Evolutionary conservation across 768 basidiomycete genomes (phyloP).

Genomic region (Phanerochaete carnosa): DNA sequence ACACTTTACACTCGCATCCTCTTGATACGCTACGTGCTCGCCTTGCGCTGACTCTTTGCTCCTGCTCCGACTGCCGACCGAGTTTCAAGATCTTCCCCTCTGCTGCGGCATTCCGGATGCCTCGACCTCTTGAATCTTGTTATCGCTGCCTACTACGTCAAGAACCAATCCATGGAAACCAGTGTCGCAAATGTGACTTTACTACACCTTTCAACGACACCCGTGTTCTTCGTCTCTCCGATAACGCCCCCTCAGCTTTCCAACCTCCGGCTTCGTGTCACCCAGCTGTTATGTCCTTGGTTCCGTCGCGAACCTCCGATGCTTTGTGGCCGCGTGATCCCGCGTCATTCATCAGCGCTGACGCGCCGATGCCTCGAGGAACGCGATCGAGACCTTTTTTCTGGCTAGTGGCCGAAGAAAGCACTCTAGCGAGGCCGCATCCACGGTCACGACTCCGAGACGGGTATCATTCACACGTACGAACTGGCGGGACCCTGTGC

Average conservation of each 20-base stretch:
- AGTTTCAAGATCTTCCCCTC: no score
- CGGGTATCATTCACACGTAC: background rate
- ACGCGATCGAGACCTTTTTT: background rate
- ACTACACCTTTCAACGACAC: no score
- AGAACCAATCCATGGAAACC: no score
- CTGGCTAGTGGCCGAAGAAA: background rate
- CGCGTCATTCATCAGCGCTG: background rate
- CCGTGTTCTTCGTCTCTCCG: background rate
- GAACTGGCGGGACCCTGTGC: background rate
- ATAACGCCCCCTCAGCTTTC: background rate
- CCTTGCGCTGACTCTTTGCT: no score
- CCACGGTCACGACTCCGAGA: background rate
- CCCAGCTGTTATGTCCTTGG: background rate
- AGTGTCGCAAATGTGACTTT: no score
- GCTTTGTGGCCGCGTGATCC: background rate
- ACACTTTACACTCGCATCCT: no score
- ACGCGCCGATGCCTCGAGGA: background rate
- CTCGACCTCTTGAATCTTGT: no score
- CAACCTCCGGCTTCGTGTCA: background rate
- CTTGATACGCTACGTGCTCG: no score
- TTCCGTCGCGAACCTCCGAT: background rate
- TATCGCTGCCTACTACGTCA: no score
- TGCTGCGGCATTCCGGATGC: no score
- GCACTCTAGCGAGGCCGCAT: background rate
- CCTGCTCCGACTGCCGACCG: no score